Percentiles rank a stretch among this genome's conserved stretches.
phyloP scores from a whole-genome alignment of 2,329 filamentous ascomycete genomes.

The Thyridium curvatum region DNA sequence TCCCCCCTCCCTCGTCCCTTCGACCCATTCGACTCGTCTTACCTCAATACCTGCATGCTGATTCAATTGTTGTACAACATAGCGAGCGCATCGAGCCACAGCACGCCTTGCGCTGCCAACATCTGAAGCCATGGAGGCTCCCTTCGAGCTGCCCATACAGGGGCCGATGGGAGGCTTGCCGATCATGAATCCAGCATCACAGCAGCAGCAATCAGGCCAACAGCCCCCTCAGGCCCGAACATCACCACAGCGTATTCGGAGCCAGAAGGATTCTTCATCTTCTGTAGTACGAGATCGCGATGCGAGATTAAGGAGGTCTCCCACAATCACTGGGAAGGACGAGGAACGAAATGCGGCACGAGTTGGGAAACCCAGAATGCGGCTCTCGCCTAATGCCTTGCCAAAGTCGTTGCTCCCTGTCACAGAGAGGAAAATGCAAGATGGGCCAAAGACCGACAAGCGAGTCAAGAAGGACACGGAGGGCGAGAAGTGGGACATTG shows the following conservation, averaged over 20 bases:
- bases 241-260: conserved; percentile 3
- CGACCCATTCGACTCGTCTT: too few species aligned
- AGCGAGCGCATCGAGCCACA: conserved; percentile 12
- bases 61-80: conserved; percentile 6
- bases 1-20: too few species aligned
- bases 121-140: conserved; percentile 14
- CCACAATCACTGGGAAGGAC: conserved; percentile 3
- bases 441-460: conserved; percentile 25
- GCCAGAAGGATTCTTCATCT: not conserved
- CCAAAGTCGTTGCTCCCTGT: conserved; percentile 35
- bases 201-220: conserved; percentile 4
- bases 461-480: conserved; percentile 46
- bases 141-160: conserved; percentile 13
- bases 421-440: conserved; percentile 38
- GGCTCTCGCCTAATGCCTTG: conserved; percentile 14
- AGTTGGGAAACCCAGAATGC: conserved; percentile 17
- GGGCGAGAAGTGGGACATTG: conserved; percentile 51
- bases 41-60: conserved; percentile 2
- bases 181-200: conserved; percentile 3
- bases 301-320: conserved; percentile 5
- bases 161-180: conserved; percentile 8
- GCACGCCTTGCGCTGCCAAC: conserved; percentile 7
- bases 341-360: conserved; percentile 5
- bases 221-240: conserved; percentile 5
- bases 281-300: conserved; percentile 6